Base-by-base conservation (phyloP, 345 rosid genomes). In the Salix viminalis region DNA sequence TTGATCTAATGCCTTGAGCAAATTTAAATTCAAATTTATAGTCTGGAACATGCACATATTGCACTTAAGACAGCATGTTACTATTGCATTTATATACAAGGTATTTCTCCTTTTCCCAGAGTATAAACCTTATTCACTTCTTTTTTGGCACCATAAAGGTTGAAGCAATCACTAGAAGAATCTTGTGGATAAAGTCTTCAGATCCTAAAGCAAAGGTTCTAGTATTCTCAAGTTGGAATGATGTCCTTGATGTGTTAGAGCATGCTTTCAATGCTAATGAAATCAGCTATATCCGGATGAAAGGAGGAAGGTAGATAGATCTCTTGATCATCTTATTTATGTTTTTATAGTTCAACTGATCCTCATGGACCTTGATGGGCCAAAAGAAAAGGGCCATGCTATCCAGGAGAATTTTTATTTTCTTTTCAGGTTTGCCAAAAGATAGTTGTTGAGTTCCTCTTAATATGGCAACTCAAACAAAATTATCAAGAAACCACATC, bases 181-280 rank as follows among this genome's bases (percentile, higher is more conserved):
- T 93, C 64, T 85, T 93, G 88, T 89, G 92, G 91, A 93, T 95
- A 86, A 93, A 91, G 76, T 86, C 84, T 70, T 83, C 89, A 7
- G 90, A 93, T 81, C 91, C 90, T 13, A 71, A 85, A 48, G 93
- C 97, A 9, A 95, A 95, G 87, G 96, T 95, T 80, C 92, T 95
- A 67, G 97, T 91, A 77, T 95, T 91, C 87, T 93, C 98, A 48
- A 93, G 99, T 84, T 95, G 99, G 98, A 93, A 95, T 21, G 99
- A 93, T 86, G 99, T 95, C 77, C 99, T 95, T 81, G 98, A 93
- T 82, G 98, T 95, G 73, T 86, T 95, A 79, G 96, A 90, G 70
- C 97, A 95, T 83, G 91, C 99, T 75, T 90, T 95, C 65, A 70
- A 84, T 48, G 85, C 94, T 39, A 91, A 93, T 69, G 77, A 81